Percentiles rank a stretch among this genome's conserved stretches.
Evolutionary conservation across 163 green algal genomes (phyloP).

Genomic region (Prototheca wickerhamii): DNA sequence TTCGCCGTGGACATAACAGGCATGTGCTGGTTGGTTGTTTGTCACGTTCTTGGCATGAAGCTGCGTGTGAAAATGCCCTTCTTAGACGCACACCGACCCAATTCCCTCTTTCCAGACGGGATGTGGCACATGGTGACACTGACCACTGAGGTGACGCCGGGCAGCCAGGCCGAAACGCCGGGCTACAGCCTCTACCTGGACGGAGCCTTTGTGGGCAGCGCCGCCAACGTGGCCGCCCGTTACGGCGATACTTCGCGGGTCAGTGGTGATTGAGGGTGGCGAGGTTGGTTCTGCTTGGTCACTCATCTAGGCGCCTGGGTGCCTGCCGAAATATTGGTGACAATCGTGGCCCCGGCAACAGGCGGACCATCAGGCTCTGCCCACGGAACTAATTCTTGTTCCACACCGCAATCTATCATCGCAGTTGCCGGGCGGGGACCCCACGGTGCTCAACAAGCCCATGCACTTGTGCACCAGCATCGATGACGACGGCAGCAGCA

Average conservation of each 20-base stretch:
- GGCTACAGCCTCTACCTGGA: conserved; percentile 2
- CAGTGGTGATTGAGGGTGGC: too few relatives aligned
- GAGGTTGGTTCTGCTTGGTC: too few relatives aligned
- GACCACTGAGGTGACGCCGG: not conserved
- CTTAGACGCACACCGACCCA: not conserved
- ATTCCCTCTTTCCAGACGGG: not conserved
- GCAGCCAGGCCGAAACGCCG: too few relatives aligned
- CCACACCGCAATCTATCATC: not conserved
- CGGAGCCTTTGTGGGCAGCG: not conserved
- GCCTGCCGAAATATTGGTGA: too few relatives aligned
- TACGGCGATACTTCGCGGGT: not conserved
- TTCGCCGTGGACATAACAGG: not conserved
- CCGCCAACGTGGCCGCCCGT: not conserved
- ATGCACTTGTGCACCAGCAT: conserved; percentile 3
- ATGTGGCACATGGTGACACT: conserved; percentile 1
- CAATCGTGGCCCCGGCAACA: too few relatives aligned
- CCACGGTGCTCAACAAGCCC: not conserved
- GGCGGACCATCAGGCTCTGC: too few relatives aligned
- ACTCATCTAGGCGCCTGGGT: too few relatives aligned
- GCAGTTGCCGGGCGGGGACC: not conserved
- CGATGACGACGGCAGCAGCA: not conserved
- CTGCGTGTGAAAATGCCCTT: too few relatives aligned
- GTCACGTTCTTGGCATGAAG: too few relatives aligned
- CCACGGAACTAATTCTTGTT: too few relatives aligned
- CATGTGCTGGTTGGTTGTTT: not conserved